phyloP scores from a whole-genome alignment of 108 stramenopile genomes.

The Stephanodiscus triporus region DNA sequence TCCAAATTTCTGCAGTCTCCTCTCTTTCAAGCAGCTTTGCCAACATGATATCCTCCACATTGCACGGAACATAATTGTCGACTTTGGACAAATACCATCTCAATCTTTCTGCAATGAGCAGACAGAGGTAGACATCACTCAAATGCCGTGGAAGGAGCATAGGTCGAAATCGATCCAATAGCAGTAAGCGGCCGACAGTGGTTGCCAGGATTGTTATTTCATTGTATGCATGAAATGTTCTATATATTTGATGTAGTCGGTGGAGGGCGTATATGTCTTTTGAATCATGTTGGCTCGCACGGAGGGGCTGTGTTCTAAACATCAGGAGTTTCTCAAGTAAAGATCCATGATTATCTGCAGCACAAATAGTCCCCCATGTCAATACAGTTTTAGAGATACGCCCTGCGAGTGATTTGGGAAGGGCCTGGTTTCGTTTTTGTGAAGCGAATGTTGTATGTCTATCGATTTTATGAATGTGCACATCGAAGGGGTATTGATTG shows the following conservation, averaged over 20 bases:
- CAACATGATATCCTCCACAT: not conserved
- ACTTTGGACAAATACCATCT: constrained; percentile 30
- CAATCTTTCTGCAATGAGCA: constrained; percentile 58
- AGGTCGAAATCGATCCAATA: constrained; percentile 87
- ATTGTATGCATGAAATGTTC: constrained; percentile 18
- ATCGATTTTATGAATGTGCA: constrained; percentile 13
- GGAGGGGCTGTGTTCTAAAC: not conserved
- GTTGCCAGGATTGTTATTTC: constrained; percentile 34
- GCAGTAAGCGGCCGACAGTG: constrained; percentile 48
- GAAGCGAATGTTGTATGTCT: constrained; percentile 23
- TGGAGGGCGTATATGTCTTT: not conserved
- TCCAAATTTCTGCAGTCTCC: constrained; percentile 13
- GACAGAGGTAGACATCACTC: constrained; percentile 69
- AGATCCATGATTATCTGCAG: constrained; percentile 4
- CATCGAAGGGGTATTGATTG: not conserved
- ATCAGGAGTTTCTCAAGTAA: constrained; percentile 2
- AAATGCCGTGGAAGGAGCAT: constrained; percentile 88
- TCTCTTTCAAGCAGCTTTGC: not conserved
- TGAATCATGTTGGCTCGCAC: not conserved
- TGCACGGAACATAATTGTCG: constrained; percentile 6
- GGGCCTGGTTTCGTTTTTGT: constrained; percentile 21
- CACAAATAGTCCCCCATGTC: constrained; percentile 50
- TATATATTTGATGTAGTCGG: constrained; percentile 18
- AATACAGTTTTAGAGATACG: constrained; percentile 56
- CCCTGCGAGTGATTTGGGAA: constrained; percentile 81